These are phyloP conservation scores for Pinus taeda DNA, from an alignment of 75 land plant genomes.

Conservation along the genomic window DNA sequence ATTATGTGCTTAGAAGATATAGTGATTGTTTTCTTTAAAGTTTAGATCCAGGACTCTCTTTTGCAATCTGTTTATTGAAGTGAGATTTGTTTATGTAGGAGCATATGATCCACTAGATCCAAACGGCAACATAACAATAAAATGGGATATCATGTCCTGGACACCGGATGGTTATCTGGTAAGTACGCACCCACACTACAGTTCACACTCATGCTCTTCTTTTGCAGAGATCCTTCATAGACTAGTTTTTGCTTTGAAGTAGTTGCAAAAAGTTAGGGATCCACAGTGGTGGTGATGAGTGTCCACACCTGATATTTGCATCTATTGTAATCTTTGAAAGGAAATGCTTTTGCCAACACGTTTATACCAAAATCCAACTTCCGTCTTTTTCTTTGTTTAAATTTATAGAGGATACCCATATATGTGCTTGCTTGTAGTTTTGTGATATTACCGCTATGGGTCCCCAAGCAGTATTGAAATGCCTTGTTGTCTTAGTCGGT, in stretches of 20 bases:
- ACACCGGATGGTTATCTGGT: conserved; percentile 78
- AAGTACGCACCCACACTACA: conserved; percentile 17
- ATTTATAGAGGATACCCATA: no score
- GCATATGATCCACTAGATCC: conserved; percentile 84
- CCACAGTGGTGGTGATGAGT: no score
- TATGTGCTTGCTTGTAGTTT: no score
- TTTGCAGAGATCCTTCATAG: no score
- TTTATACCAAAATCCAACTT: no score
- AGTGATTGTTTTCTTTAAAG: neutral
- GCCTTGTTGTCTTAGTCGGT: no score
- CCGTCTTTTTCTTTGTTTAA: no score
- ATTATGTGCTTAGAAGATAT: neutral
- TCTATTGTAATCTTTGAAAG: no score
- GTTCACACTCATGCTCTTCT: neutral
- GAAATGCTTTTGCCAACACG: no score
- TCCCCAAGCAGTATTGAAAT: no score
- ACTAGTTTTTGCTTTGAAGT: neutral
- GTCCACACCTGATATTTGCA: no score
- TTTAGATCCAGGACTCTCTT: neutral
- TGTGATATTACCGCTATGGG: no score
- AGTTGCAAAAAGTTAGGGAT: neutral
- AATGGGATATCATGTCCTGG: conserved; percentile 78
- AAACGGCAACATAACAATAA: conserved; percentile 73
- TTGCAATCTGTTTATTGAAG: neutral
- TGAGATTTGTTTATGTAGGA: conserved; percentile 19